A percentile compares a stretch with the other conserved stretches of the same genome.
phyloP scores from a whole-genome alignment of 352 stramenopile genomes.

The Phytopythium litorale region DNA sequence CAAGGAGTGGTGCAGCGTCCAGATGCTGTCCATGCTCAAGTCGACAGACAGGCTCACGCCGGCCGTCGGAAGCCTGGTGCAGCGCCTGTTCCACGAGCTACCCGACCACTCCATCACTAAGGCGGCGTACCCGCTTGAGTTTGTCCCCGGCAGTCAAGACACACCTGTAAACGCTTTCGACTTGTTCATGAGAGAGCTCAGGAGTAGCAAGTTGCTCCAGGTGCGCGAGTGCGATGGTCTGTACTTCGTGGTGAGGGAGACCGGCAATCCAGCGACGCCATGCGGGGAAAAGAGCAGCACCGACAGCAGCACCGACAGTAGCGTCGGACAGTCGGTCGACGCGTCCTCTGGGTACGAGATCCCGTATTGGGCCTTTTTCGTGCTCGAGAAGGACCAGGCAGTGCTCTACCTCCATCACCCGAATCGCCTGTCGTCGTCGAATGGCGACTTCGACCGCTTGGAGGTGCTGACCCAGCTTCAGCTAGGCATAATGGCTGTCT shows the following conservation, averaged over 20 bases:
- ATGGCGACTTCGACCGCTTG: slow-evolving; percentile 43
- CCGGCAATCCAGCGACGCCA: neutral
- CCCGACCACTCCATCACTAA: slow-evolving; percentile 52
- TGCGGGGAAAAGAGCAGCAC: neutral
- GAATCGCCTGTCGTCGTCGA: slow-evolving; percentile 16
- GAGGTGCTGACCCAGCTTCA: slow-evolving; percentile 69
- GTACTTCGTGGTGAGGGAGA: slow-evolving; percentile 67
- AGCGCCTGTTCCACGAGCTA: slow-evolving; percentile 71
- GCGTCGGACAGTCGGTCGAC: neutral
- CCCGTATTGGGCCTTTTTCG: slow-evolving; percentile 81
- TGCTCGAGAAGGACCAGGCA: slow-evolving; percentile 45
- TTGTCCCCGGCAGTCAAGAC: slow-evolving; percentile 64
- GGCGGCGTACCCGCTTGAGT: slow-evolving; percentile 66
- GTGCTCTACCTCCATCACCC: slow-evolving; percentile 63
- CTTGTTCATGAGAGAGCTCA: slow-evolving; percentile 64
- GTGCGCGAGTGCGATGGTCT: slow-evolving; percentile 54
- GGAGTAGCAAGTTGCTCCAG: slow-evolving; percentile 31
- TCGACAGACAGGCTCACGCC: slow-evolving; percentile 62
- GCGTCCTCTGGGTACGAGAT: slow-evolving; percentile 32
- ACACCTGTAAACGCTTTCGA: slow-evolving; percentile 44
- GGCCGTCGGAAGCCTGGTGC: slow-evolving; percentile 56
- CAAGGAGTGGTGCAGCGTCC: slow-evolving; percentile 80
- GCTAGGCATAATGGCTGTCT: slow-evolving; percentile 58
- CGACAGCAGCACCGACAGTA: neutral
- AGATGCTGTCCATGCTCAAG: slow-evolving; percentile 78